A percentile compares a stretch with the other conserved stretches of the same genome.
Evolutionary conservation across 345 rosid species (phyloP).

Genomic region (Pelargonium nanum): DNA sequence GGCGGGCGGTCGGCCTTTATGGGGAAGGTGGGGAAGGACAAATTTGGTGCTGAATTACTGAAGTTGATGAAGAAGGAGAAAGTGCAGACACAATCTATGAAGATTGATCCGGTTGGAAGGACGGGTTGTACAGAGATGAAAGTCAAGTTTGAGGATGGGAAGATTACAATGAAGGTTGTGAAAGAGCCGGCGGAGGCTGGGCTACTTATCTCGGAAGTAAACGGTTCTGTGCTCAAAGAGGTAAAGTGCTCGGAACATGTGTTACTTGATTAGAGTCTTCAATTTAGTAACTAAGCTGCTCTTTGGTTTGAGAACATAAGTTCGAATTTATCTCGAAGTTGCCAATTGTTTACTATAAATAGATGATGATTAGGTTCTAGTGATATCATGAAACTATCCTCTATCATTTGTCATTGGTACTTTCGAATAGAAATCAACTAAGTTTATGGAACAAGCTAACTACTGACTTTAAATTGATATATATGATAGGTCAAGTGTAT

Average conservation of each 20-base stretch:
- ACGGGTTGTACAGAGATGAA: conserved; percentile 61
- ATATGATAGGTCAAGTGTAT: too few species aligned
- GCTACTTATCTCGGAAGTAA: conserved; percentile 55
- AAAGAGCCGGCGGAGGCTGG: conserved; percentile 71
- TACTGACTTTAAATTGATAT: too few species aligned
- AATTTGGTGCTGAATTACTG: conserved; percentile 56
- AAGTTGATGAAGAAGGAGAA: conserved; percentile 73
- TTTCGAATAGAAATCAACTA: too few species aligned
- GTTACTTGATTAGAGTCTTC: too few species aligned
- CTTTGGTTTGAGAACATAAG: too few species aligned
- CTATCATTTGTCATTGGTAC: too few species aligned
- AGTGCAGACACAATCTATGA: conserved; percentile 78
- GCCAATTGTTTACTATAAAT: too few species aligned
- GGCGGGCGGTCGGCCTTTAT: conserved; percentile 90
- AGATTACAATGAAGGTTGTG: conserved; percentile 58
- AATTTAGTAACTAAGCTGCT: too few species aligned
- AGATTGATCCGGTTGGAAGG: conserved; percentile 42
- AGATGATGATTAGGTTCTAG: too few species aligned
- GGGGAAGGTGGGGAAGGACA: conserved; percentile 85
- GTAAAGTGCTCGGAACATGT: conserved; percentile 16
- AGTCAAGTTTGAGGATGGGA: conserved; percentile 60
- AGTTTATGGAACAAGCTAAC: too few species aligned
- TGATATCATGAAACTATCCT: too few species aligned
- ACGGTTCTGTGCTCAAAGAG: conserved; percentile 79
- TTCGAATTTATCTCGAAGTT: not conserved